Evolutionary conservation across 2,329 filamentous ascomycete genomes (phyloP), one percentile per base, ranked within the genome.

Genomic region (Diplodia corticola): DNA sequence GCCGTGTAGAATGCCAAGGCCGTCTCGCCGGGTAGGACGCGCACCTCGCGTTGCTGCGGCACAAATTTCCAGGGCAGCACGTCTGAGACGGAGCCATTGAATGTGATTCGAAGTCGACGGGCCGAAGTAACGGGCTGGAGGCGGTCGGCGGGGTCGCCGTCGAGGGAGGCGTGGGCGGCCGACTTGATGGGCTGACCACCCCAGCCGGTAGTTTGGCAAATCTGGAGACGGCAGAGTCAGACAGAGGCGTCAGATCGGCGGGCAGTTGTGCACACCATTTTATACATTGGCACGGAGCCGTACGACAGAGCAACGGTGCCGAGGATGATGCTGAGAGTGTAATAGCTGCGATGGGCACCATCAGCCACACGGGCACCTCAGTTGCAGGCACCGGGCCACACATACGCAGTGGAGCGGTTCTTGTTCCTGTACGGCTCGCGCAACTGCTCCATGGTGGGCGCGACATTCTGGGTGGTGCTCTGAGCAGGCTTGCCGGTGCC

Each of bases 1-100:
- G 95, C 95, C 6, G 92, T 99, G 81, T 97, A 99, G 78, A 99
- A 99, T 3, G 96, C 95, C 70, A 99, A 83, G 4, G 95, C 95
- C 2, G 95, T 99, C 83, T 99, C 95, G 69, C 96, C 96, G 0
- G 95, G 96, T 1, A 98, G 84, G 1, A 99, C 94, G 66, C 92
- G 88, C 63, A 99, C 95, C 82, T 99, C 95, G 67, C 94, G 91
- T 82, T 99, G 95, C 80, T 99, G 95, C 1, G 95, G 95, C 1
- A 88, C 88, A 79, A 99, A 99, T 77, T 97, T 97, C 95, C 95
- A 99, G 0, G 94, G 93, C 30, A 99, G 85, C 0, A 97, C 89
- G 76, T 98, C 95, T 1, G 94, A 98, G 1, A 97, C 93, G 30
- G 92, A 96, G 55, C 93, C 91, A 75, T 93, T 95, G 85, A 99